These are phyloP conservation scores for Whalleya microplaca DNA, from an alignment of 2,329 filamentous ascomycete species.

Conservation along the genomic window DNA sequence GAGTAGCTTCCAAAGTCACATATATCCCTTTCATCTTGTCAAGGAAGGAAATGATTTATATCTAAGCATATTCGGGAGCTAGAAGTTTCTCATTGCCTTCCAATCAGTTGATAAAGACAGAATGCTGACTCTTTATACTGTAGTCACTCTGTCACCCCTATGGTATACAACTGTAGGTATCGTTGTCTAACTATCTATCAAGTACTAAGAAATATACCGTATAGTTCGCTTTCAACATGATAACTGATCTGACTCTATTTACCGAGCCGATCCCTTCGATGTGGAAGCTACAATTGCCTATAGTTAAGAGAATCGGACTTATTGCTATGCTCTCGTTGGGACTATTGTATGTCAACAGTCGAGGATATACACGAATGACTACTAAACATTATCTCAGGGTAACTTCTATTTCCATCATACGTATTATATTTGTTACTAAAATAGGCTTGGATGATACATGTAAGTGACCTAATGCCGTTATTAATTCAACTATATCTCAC, in stretches of 20 bases:
- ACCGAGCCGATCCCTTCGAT: slow-evolving; percentile 28
- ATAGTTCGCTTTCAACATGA: slow-evolving; percentile 30
- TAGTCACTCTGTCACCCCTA: too few relatives aligned
- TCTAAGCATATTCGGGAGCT: too few relatives aligned
- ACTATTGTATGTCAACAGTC: slow-evolving; percentile 19
- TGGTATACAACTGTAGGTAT: slow-evolving; percentile 39
- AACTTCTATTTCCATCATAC: slow-evolving; percentile 24
- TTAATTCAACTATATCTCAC: slow-evolving; percentile 3
- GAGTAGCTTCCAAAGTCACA: slow-evolving; percentile 25
- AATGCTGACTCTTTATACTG: too few relatives aligned
- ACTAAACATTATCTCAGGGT: slow-evolving; percentile 18
- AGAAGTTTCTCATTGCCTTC: too few relatives aligned
- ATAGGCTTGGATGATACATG: slow-evolving; percentile 24
- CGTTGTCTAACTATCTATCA: neutral
- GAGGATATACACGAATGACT: neutral
- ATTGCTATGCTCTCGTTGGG: slow-evolving; percentile 27
- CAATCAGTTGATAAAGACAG: too few relatives aligned
- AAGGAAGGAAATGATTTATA: too few relatives aligned
- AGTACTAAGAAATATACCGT: neutral
- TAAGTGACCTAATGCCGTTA: slow-evolving; percentile 7
- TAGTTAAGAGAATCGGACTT: slow-evolving; percentile 19
- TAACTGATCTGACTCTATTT: slow-evolving; percentile 25
- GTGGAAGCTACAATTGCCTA: slow-evolving; percentile 27
- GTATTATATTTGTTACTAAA: slow-evolving; percentile 19
- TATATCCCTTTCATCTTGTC: too few relatives aligned